Evolutionary conservation across 1,284 basidiomycete genomes (phyloP), one percentile per base, ranked within the genome.

Genomic region (Coniferiporia sulphurascens): DNA sequence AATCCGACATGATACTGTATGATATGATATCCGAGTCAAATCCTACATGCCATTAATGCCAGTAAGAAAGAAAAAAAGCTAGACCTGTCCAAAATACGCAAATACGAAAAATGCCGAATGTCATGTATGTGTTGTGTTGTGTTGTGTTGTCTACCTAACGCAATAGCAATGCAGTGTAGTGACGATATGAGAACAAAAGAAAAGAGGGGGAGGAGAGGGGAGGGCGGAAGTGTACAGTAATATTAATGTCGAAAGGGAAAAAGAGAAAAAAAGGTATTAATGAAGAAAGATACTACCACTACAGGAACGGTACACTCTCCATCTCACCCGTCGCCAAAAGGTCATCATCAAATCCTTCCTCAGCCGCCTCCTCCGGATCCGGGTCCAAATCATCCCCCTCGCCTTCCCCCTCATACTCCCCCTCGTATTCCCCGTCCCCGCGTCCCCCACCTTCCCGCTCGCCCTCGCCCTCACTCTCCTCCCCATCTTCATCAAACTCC

Each of bases 301-400:
- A 88, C 69, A 87, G 72, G 72, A 89, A 93, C 21, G 89, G 89
- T 22, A 92, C 87, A 67, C 87, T 86, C 74, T 84, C 82, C 91
- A 93, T 93, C 77, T 92, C 89, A 15, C 86, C 90, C 12, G 88
- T 82, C 45, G 88, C 89, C 50, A 90, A 74, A 60, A 93, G 74
- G 70, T 92, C 90, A 66, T 93, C 89, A 68, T 91, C 89, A 67
- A 92, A 88, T 17, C 80, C 81, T 60, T 84, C 80, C 63, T 87
- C 84, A 21, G 77, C 80, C 41, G 78, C 79, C 59, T 81, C 80
- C 50, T 78, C 79, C 54, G 71, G 72, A 54, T 73, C 69, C 60
- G n/a, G n/a, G n/a, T n/a, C n/a, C n/a, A n/a, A n/a, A n/a, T n/a
- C n/a, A n/a, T 74, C 72, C 21, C 66, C 70, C 38, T 73, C 71